phyloP scores from a whole-genome alignment of 352 stramenopile species.

The Pythium biforme region DNA sequence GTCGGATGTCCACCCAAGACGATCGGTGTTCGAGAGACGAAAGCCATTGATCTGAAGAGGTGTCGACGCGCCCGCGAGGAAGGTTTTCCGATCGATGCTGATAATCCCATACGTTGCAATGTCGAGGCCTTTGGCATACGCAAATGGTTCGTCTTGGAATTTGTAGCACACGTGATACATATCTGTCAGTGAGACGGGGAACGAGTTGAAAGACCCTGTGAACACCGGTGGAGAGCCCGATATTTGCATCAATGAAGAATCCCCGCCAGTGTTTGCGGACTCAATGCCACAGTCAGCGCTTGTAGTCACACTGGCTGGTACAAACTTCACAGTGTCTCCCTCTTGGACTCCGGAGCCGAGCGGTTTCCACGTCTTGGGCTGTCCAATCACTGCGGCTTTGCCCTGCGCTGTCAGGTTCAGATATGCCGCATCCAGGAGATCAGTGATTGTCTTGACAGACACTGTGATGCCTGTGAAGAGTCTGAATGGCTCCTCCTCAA shows the following conservation, averaged over 20 bases:
- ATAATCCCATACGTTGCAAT: conserved; percentile 49
- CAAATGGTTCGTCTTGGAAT: conserved; percentile 67
- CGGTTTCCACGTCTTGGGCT: conserved; percentile 46
- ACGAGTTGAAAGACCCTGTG: conserved; percentile 36
- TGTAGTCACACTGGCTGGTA: conserved; percentile 39
- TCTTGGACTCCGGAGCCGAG: conserved; percentile 44
- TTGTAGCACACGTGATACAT: conserved; percentile 69
- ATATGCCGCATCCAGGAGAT: conserved; percentile 41
- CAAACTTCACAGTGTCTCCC: conserved; percentile 57
- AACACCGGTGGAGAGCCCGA: conserved; percentile 30
- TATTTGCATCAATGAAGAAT: conserved; percentile 42
- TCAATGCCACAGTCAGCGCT: conserved; percentile 48
- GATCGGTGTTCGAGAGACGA: conserved; percentile 45
- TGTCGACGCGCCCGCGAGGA: conserved; percentile 47
- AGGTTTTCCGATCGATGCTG: conserved; percentile 38
- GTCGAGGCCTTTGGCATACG: conserved; percentile 41
- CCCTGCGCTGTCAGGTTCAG: conserved; percentile 30
- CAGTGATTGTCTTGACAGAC: conserved; percentile 51
- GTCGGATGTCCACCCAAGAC: conserved; percentile 51
- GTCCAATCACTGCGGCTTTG: conserved; percentile 42
- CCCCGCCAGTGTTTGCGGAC: conserved; percentile 37
- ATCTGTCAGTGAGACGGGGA: conserved; percentile 38
- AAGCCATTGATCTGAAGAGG: conserved; percentile 48
- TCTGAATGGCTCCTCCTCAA: conserved; percentile 49
- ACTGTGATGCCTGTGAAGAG: conserved; percentile 43